phyloP scores from a whole-genome alignment of 345 rosid species.

The Gossypium thurberi region DNA sequence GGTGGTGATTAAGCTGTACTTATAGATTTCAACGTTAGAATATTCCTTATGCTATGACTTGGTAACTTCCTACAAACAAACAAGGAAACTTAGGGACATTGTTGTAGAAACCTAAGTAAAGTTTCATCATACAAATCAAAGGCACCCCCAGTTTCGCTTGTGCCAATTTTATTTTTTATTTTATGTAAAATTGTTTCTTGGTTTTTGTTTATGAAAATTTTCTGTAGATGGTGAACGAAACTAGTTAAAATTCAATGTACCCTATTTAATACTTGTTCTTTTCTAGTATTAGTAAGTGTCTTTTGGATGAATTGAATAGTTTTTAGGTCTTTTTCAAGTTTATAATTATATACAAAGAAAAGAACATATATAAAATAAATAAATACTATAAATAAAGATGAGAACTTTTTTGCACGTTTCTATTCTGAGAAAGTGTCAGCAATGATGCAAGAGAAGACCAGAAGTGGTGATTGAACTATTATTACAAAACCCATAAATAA shows the following conservation, averaged over 20 bases:
- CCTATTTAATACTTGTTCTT: background rate
- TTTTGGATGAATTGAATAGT: background rate
- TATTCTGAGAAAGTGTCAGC: background rate
- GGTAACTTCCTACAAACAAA: background rate
- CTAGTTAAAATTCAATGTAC: no score
- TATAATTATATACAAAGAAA: background rate
- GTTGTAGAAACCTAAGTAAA: background rate
- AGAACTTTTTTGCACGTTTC: background rate
- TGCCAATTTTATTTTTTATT: background rate
- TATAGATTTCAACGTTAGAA: slow-evolving; percentile 3
- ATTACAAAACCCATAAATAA: background rate
- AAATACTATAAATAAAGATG: background rate
- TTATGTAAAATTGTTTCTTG: no score
- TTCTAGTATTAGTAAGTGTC: no score
- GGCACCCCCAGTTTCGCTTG: background rate
- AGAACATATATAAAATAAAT: no score
- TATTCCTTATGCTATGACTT: background rate
- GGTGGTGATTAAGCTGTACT: background rate
- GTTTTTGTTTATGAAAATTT: no score
- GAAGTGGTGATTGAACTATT: background rate
- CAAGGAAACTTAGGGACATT: background rate
- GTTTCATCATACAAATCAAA: background rate
- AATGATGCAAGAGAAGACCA: no score
- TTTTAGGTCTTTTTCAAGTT: background rate
- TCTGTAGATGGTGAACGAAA: no score